Evolutionary conservation across 495 filamentous ascomycete genomes (phyloP).

Genomic region (Aspergillus nidulans): DNA sequence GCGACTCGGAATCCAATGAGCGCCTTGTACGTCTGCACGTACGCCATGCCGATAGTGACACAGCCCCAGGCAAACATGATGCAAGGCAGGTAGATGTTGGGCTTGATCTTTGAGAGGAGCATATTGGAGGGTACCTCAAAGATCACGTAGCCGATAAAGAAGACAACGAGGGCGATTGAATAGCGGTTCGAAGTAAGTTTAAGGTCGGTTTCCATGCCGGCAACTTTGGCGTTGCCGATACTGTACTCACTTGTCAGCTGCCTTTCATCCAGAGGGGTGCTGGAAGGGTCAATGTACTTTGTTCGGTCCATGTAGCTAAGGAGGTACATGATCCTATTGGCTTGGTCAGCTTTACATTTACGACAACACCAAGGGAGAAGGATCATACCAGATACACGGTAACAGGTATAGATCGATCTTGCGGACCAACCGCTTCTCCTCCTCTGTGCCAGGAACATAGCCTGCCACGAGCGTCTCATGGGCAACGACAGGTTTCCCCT

Average conservation of each 20-base stretch:
- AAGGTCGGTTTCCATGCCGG: slow-evolving; percentile 34
- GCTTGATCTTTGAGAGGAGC: slow-evolving; percentile 28
- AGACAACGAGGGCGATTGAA: slow-evolving; percentile 26
- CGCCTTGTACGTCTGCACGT: slow-evolving; percentile 32
- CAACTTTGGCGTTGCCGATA: slow-evolving; percentile 39
- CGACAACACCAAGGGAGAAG: no score
- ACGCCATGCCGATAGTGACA: slow-evolving; percentile 28
- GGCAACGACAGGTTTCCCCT: neutral
- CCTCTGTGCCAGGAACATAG: neutral
- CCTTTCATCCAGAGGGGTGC: neutral
- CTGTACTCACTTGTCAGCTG: neutral
- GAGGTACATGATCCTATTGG: slow-evolving; percentile 36
- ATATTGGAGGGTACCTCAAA: slow-evolving; percentile 42
- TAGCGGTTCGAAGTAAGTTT: slow-evolving; percentile 22
- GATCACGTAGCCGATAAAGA: slow-evolving; percentile 44
- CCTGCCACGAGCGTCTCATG: neutral
- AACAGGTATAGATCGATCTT: slow-evolving; percentile 43
- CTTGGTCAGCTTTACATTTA: neutral
- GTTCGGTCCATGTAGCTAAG: slow-evolving; percentile 37
- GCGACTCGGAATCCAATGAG: slow-evolving; percentile 33
- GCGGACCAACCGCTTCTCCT: slow-evolving; percentile 25
- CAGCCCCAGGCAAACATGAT: slow-evolving; percentile 38
- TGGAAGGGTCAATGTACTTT: neutral
- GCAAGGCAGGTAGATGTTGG: slow-evolving; percentile 31
- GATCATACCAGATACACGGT: slow-evolving; percentile 30